These are phyloP conservation scores for Kandelia obovata DNA, from an alignment of 345 rosid genomes.

Conservation along the genomic window DNA sequence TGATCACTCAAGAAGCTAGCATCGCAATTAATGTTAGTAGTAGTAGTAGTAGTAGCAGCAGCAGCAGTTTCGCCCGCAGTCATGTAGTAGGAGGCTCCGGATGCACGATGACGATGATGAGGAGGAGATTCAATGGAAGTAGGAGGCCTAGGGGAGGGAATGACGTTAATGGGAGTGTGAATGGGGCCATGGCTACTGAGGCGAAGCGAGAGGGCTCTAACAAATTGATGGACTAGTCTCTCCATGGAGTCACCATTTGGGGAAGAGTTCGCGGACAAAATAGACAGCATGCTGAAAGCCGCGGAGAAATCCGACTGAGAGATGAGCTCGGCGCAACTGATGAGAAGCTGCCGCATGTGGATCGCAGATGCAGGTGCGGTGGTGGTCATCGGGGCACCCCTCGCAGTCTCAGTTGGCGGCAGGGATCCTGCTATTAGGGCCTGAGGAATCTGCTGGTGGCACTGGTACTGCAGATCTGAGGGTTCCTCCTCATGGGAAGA, in stretches of 20 bases:
- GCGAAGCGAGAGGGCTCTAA: conserved; percentile 72
- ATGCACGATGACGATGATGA: background rate
- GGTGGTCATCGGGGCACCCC: background rate
- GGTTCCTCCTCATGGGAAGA: conserved; percentile 33
- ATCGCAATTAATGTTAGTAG: background rate
- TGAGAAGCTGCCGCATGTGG: conserved; percentile 69
- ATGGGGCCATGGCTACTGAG: conserved; percentile 35
- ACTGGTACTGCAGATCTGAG: conserved; percentile 37
- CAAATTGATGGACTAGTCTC: conserved; percentile 64
- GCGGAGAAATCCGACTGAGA: conserved; percentile 69
- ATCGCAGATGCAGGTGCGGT: conserved; percentile 27
- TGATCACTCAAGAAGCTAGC: background rate
- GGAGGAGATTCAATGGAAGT: background rate
- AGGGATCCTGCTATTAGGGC: background rate
- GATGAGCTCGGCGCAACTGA: conserved; percentile 62
- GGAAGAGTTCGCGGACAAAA: conserved; percentile 54
- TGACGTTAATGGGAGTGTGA: conserved; percentile 5
- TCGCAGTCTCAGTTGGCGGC: background rate
- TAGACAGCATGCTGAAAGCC: conserved; percentile 59
- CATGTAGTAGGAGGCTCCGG: background rate
- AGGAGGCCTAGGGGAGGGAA: conserved; percentile 2
- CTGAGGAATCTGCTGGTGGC: conserved; percentile 16
- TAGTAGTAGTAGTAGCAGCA: background rate
- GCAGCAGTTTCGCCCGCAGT: background rate
- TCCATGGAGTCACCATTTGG: conserved; percentile 81